phyloP scores from a whole-genome alignment of 345 rosid species.

The Erysimum cheiranthoides region DNA sequence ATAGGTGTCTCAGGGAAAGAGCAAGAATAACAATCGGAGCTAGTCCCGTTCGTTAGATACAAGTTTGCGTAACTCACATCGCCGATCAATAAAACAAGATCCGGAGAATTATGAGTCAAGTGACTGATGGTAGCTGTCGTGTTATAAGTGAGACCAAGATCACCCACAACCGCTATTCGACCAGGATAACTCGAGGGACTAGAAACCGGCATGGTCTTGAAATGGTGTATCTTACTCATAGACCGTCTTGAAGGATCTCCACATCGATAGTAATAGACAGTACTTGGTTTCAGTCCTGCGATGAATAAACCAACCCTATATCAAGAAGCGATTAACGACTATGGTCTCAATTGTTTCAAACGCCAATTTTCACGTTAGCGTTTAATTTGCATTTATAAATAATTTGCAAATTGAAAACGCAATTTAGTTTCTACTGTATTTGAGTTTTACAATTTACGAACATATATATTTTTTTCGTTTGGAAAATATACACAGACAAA shows the following conservation, averaged over 20 bases:
- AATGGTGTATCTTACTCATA: conserved; percentile 65
- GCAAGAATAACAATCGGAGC: conserved; percentile 75
- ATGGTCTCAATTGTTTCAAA: background rate
- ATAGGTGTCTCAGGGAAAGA: conserved; percentile 64
- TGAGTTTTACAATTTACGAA: background rate
- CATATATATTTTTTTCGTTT: background rate
- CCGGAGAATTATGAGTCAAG: conserved; percentile 64
- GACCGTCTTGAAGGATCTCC: conserved; percentile 77
- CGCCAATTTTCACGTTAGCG: background rate
- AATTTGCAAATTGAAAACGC: background rate
- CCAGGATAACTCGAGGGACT: conserved; percentile 63
- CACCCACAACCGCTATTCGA: conserved; percentile 74
- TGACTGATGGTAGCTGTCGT: conserved; percentile 72
- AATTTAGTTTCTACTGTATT: background rate
- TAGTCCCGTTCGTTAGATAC: conserved; percentile 84
- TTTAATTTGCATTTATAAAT: background rate
- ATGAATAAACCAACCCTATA: background rate
- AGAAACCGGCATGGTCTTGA: conserved; percentile 70
- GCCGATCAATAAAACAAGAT: conserved; percentile 72
- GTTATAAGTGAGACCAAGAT: conserved; percentile 84
- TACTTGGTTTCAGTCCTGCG: conserved; percentile 72
- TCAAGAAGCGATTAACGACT: background rate
- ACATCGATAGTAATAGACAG: conserved; percentile 76
- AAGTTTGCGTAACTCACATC: conserved; percentile 76
- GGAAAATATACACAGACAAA: no score